Conservation (phyloP, 2,329 filamentous ascomycete genomes). For the Exophiala bonariae region DNA sequence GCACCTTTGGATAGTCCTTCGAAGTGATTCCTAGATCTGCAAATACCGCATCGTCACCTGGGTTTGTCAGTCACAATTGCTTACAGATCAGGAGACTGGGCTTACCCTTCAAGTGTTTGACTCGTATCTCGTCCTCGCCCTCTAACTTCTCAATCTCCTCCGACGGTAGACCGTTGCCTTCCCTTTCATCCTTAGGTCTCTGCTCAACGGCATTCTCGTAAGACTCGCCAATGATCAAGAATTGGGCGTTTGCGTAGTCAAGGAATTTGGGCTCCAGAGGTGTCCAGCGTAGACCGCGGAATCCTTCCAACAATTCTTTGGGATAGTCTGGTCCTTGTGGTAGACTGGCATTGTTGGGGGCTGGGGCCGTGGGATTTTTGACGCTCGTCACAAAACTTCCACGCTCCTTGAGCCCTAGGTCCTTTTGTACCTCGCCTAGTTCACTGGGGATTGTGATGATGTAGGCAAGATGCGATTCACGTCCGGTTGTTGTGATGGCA, state of each 20-base stretch:
- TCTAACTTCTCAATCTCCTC: conserved; percentile 71
- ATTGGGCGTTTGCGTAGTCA: conserved; percentile 72
- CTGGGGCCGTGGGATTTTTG: conserved; percentile 73
- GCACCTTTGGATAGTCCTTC: conserved; percentile 64
- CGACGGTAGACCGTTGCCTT: conserved; percentile 62
- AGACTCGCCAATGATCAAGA: conserved; percentile 71
- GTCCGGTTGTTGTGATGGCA: conserved; percentile 70
- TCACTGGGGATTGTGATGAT: conserved; percentile 72
- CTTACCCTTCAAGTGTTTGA: conserved; percentile 58
- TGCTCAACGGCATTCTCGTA: conserved; percentile 56
- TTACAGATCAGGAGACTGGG: neutral
- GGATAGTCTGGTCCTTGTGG: conserved; percentile 69
- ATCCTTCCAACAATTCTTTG: conserved; percentile 70
- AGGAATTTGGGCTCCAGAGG: conserved; percentile 72
- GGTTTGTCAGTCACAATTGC: conserved; percentile 2
- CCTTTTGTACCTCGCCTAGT: conserved; percentile 69
- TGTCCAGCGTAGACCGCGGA: conserved; percentile 71
- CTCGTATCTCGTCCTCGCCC: conserved; percentile 69
- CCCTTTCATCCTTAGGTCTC: conserved; percentile 52
- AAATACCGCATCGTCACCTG: conserved; percentile 62
- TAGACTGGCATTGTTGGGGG: conserved; percentile 64
- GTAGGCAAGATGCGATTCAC: conserved; percentile 76
- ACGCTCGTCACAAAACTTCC: conserved; percentile 78
- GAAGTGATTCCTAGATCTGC: conserved; percentile 58
- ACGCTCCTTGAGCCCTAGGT: conserved; percentile 69